Evolutionary conservation across 495 filamentous ascomycete species (phyloP).

Genomic region (Corynascus novoguineensis): DNA sequence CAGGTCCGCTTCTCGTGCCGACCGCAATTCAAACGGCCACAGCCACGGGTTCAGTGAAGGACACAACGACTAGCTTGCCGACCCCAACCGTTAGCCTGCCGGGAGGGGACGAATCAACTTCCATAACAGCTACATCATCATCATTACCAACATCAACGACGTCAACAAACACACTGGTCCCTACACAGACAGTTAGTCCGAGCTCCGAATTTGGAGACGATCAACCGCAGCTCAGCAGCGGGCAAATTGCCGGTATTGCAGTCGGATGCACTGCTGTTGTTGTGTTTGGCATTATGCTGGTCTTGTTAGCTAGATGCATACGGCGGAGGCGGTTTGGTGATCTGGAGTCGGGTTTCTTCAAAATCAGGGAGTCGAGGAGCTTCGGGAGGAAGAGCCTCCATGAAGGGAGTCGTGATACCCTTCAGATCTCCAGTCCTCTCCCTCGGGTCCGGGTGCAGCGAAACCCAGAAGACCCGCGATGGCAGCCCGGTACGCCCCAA

Average conservation of each 20-base stretch:
- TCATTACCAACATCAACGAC: conserved; percentile 16
- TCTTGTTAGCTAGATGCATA: conserved; percentile 39
- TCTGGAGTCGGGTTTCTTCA: conserved; percentile 36
- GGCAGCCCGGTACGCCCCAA: conserved; percentile 11
- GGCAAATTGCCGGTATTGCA: conserved; percentile 44
- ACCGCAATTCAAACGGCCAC: conserved; percentile 20
- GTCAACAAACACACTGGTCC: conserved; percentile 15
- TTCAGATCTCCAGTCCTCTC: conserved; percentile 36
- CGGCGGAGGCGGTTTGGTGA: conserved; percentile 33
- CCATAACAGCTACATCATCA: conserved; percentile 15
- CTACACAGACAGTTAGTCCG: conserved; percentile 3
- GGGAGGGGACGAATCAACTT: conserved; percentile 12
- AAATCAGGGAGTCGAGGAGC: conserved; percentile 33
- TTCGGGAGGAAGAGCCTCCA: conserved; percentile 18
- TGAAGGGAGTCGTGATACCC: background rate
- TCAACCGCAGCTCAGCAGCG: conserved; percentile 26
- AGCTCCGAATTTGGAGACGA: background rate
- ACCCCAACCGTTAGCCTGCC: conserved; percentile 13
- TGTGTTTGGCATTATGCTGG: conserved; percentile 33
- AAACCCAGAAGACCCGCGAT: conserved; percentile 18
- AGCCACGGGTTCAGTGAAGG: conserved; percentile 8
- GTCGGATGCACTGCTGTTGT: conserved; percentile 40
- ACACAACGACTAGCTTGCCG: conserved; percentile 8
- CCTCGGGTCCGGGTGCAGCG: conserved; percentile 24
- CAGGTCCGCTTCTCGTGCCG: conserved; percentile 23